Evolutionary conservation across 2,329 filamentous ascomycete species (phyloP).

Genomic region (Botrytis tulipae): DNA sequence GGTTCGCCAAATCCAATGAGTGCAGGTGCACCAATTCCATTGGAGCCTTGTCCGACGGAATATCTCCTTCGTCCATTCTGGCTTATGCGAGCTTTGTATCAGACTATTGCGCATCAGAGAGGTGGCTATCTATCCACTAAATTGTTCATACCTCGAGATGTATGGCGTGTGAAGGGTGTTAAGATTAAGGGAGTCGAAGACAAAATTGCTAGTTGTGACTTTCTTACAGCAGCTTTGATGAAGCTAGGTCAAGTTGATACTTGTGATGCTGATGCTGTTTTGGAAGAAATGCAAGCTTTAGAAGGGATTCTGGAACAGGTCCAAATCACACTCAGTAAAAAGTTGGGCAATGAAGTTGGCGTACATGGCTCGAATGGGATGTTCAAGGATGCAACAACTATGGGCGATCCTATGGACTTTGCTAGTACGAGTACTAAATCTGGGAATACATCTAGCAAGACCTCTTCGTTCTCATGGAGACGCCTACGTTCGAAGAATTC

Average conservation of each 20-base stretch:
- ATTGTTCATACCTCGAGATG: constrained; percentile 87
- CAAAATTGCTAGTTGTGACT: constrained; percentile 88
- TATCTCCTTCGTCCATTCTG: constrained; percentile 92
- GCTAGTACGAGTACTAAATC: constrained; percentile 47
- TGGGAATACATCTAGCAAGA: constrained; percentile 67
- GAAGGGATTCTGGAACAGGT: constrained; percentile 85
- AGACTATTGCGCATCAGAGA: constrained; percentile 85
- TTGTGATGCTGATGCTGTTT: constrained; percentile 83
- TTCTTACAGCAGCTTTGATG: constrained; percentile 81
- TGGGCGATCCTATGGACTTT: constrained; percentile 44
- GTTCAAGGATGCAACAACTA: constrained; percentile 67
- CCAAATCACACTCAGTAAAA: constrained; percentile 72
- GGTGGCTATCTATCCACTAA: constrained; percentile 91
- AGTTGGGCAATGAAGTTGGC: constrained; percentile 90
- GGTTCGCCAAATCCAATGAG: constrained; percentile 64
- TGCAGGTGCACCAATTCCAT: constrained; percentile 66
- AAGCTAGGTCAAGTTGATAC: constrained; percentile 84
- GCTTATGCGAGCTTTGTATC: constrained; percentile 92
- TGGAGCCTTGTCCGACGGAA: constrained; percentile 90
- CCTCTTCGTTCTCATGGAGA: constrained; percentile 83
- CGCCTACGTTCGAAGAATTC: constrained; percentile 89
- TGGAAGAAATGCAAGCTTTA: constrained; percentile 90
- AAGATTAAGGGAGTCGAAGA: constrained; percentile 91
- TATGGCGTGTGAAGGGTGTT: constrained; percentile 91
- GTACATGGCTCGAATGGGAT: constrained; percentile 69